Evolutionary conservation across 2,329 filamentous ascomycete species (phyloP), one percentile per base, ranked within the genome.

Genomic region (Fusarium xyrophilum): DNA sequence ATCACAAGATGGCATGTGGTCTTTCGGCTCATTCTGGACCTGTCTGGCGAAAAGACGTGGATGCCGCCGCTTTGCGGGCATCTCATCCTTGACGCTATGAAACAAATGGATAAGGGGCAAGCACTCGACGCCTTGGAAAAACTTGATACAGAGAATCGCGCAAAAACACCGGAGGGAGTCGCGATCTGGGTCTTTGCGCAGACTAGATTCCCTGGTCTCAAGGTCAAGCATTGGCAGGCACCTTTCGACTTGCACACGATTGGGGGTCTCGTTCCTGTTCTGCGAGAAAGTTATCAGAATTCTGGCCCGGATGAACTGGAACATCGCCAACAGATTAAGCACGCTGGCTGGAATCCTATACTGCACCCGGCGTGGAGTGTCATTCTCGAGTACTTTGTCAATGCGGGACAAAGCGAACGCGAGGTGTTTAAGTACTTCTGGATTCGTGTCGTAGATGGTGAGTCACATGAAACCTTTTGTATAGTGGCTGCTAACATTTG

Each of bases 291-390:
- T n/a, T n/a, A n/a, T n/a, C n/a, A n/a, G n/a, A n/a, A 85, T 40
- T 81, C 83, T 27, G 80, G 35, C 78, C 80, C 25, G 73, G 78
- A 43, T 17, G 12, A 27, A 7, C 14, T 27, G 7, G 40, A 27
- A 27, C 40, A 11, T 27, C 10, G 40, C 23, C 76, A 70, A 32
- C 84, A 84, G 72, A 81, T 81, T 25, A 88, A 88, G 75, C 90
- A 91, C 64, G 90, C 91, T 21, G 90, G 89, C 65, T 94, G 93
- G 85, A 93, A 89, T 58, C 88, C 91, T 2, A 91, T 93, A 74
- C 83, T 96, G 57, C 92, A 93, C 73, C 97, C 96, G 76, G 92
- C 93, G 1, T 97, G 95, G 96, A 88, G 92, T 68, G 80, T 94
- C 28, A 87, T 97, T 23, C 78, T 97, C n/a, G 79, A 75, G 2